Percentiles rank a stretch among this genome's conserved stretches.
phyloP scores from a whole-genome alignment of 2,329 filamentous ascomycete species.

The Aspergillus carbonarius region DNA sequence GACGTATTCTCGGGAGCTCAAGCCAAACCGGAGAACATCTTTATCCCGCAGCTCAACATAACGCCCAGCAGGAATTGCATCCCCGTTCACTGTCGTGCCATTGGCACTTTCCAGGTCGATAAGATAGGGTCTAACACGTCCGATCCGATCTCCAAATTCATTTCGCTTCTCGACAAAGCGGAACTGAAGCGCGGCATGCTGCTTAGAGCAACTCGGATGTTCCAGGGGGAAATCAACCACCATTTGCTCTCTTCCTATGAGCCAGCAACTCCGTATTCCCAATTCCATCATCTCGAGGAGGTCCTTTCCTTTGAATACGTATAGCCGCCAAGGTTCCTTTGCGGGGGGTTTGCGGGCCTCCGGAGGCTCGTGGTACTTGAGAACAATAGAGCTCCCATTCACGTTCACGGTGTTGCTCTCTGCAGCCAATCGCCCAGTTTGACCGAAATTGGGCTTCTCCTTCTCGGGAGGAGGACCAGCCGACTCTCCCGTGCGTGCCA shows the following conservation, averaged over 20 bases:
- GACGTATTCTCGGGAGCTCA: constrained; percentile 92
- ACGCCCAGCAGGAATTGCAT: constrained; percentile 68
- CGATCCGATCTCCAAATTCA: constrained; percentile 81
- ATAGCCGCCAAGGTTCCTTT: constrained; percentile 81
- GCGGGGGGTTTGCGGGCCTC: constrained; percentile 85
- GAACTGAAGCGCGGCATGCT: constrained; percentile 95
- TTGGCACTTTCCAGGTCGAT: constrained; percentile 94
- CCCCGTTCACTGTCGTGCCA: constrained; percentile 79
- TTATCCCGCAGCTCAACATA: constrained; percentile 86
- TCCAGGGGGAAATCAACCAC: constrained; percentile 83
- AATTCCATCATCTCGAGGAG: constrained; percentile 81
- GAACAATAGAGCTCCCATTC: constrained; percentile 64
- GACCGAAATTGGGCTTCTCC: constrained; percentile 83
- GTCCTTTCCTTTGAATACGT: constrained; percentile 83
- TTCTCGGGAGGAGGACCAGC: constrained; percentile 44
- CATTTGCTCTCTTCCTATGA: constrained; percentile 75
- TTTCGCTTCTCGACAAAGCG: constrained; percentile 78
- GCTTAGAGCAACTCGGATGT: constrained; percentile 90
- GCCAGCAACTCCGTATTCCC: constrained; percentile 77
- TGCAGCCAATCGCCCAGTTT: constrained; percentile 78
- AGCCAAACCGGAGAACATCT: constrained; percentile 84
- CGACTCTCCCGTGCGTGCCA: constrained; percentile 21
- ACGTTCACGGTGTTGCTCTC: constrained; percentile 77
- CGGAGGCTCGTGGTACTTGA: constrained; percentile 95
- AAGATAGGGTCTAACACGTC: constrained; percentile 79